Conservation (phyloP, 768 basidiomycete species). For the Phaeolepiota aurea region DNA sequence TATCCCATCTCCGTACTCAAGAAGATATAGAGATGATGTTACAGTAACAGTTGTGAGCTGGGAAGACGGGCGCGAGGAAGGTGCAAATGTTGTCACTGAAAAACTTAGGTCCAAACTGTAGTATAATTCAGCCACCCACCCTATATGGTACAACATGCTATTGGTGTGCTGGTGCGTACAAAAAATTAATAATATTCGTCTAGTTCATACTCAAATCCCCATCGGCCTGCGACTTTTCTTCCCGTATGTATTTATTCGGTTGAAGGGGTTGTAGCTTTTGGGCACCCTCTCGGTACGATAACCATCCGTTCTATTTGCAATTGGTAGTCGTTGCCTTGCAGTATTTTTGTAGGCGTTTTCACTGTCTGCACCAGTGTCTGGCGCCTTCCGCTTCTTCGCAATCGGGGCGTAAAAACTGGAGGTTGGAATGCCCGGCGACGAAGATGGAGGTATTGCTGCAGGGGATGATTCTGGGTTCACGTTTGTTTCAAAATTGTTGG, state of each 20-base stretch:
- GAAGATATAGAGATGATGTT: slow-evolving; percentile 76
- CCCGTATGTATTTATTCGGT: slow-evolving; percentile 6
- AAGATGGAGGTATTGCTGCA: slow-evolving; percentile 21
- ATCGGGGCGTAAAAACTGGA: background rate
- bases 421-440: slow-evolving; percentile 8
- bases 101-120: slow-evolving; percentile 50
- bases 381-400: slow-evolving; percentile 22
- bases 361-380: slow-evolving; percentile 8
- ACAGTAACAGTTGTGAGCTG: slow-evolving; percentile 84
- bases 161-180: slow-evolving; percentile 1
- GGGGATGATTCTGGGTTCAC: slow-evolving; percentile 3
- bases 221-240: slow-evolving; percentile 6
- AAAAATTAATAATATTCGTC: background rate
- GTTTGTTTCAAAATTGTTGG: background rate
- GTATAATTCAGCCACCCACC: background rate
- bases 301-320: slow-evolving; percentile 13
- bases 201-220: slow-evolving; percentile 3
- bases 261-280: background rate
- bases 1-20: slow-evolving; percentile 74
- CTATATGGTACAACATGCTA: background rate
- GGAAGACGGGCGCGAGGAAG: slow-evolving; percentile 55
- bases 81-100: slow-evolving; percentile 25
- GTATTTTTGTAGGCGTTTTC: slow-evolving; percentile 6
- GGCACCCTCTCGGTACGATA: background rate
- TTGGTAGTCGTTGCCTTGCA: slow-evolving; percentile 3